Percentiles rank a stretch among this genome's conserved stretches.
These are phyloP conservation scores for Monosporascus ibericus DNA, from an alignment of 2,329 filamentous ascomycete genomes.

Conservation along the genomic window DNA sequence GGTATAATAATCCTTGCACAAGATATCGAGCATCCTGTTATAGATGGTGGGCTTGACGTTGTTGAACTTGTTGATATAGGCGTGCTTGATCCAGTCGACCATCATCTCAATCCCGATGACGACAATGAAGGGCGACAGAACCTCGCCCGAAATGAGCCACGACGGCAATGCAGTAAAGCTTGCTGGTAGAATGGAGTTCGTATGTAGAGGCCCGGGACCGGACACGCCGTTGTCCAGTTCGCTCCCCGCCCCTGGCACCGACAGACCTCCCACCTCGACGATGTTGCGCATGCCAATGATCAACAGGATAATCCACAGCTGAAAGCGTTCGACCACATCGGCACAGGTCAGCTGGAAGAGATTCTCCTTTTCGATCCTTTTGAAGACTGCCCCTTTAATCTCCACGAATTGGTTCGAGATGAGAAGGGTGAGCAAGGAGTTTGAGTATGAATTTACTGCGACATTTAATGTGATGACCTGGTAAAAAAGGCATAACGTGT, in stretches of 20 bases:
- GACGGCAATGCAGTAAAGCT: conserved; percentile 86
- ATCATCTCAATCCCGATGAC: conserved; percentile 95
- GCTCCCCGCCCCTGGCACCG: conserved; percentile 49
- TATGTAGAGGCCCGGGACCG: conserved; percentile 55
- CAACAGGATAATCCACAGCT: conserved; percentile 93
- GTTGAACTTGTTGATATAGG: conserved; percentile 98
- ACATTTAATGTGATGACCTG: conserved; percentile 98
- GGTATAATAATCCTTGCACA: conserved; percentile 97
- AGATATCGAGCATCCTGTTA: conserved; percentile 79
- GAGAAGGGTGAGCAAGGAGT: conserved; percentile 83
- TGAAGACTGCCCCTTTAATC: conserved; percentile 97
- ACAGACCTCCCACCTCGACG: conserved; percentile 86
- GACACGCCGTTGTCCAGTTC: conserved; percentile 41
- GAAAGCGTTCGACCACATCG: conserved; percentile 94
- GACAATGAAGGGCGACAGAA: conserved; percentile 86
- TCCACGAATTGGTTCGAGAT: conserved; percentile 98
- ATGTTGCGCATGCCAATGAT: conserved; percentile 96
- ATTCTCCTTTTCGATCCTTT: conserved; percentile 97
- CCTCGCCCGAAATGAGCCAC: conserved; percentile 71
- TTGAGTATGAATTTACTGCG: conserved; percentile 97
- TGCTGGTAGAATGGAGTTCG: conserved; percentile 73
- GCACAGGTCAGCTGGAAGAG: conserved; percentile 94
- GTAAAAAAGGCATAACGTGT: conserved; percentile 86
- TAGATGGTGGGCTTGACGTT: conserved; percentile 91
- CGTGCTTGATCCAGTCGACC: conserved; percentile 95